These are phyloP conservation scores for Gautieria morchelliformis DNA, from an alignment of 768 basidiomycete species.

Conservation along the genomic window DNA sequence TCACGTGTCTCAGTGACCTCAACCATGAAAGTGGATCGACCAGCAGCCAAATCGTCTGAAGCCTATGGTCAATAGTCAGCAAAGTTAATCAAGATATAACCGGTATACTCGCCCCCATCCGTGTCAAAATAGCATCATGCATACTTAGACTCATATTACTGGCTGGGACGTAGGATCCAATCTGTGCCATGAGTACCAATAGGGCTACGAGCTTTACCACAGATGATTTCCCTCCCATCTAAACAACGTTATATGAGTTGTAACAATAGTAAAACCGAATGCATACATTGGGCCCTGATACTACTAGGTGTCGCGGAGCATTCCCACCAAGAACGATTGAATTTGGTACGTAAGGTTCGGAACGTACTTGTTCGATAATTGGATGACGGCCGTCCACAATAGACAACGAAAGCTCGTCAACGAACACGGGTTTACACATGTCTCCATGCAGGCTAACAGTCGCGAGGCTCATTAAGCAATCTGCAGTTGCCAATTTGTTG, in stretches of 20 bases:
- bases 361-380: conserved; percentile 72
- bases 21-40: conserved; percentile 94
- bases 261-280: neutral
- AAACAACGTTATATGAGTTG: neutral
- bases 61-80: conserved; percentile 33
- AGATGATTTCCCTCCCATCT: conserved; percentile 8
- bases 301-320: conserved; percentile 48
- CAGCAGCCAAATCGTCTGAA: conserved; percentile 77
- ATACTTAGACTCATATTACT: conserved; percentile 62
- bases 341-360: conserved; percentile 84
- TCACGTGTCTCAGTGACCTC: conserved; percentile 93
- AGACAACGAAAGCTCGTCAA: conserved; percentile 50
- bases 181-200: conserved; percentile 53
- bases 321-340: conserved; percentile 53
- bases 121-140: conserved; percentile 74
- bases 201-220: conserved; percentile 5
- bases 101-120: conserved; percentile 71
- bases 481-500: conserved; percentile 71
- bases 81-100: neutral
- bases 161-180: conserved; percentile 89
- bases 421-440: conserved; percentile 73
- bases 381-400: conserved; percentile 87
- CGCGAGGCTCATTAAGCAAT: conserved; percentile 82
- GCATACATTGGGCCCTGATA: conserved; percentile 84
- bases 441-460: conserved; percentile 65